Evolutionary conservation across 805 yeast genomes (phyloP).

Genomic region (Saccharomyces mikatae): DNA sequence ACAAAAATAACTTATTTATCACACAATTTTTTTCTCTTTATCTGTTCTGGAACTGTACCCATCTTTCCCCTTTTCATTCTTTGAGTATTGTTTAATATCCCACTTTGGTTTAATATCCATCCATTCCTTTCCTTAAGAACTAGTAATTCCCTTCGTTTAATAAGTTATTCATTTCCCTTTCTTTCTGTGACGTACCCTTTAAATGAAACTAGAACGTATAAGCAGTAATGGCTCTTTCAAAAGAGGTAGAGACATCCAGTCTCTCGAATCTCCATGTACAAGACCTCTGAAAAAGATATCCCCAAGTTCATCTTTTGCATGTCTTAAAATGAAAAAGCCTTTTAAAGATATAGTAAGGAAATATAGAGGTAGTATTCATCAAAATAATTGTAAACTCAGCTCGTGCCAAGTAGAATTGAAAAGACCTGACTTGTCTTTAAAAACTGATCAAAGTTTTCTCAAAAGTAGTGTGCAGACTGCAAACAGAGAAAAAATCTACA

Average conservation of each 20-base stretch:
- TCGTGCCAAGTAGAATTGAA: not conserved
- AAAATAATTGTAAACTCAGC: not conserved
- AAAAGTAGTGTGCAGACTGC: not conserved
- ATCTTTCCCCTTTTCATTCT: not conserved
- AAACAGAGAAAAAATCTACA: not conserved
- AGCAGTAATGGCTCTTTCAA: conserved; percentile 10
- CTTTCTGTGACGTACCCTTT: not conserved
- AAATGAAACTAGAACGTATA: conserved; percentile 7
- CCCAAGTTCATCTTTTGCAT: conserved; percentile 1
- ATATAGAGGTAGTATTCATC: not conserved
- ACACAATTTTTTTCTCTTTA: not conserved
- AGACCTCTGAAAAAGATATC: conserved; percentile 9
- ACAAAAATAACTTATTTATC: not conserved
- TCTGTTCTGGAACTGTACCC: not conserved
- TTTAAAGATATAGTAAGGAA: conserved; percentile 6
- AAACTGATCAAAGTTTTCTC: not conserved
- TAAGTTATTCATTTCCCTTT: not conserved
- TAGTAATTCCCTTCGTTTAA: not conserved
- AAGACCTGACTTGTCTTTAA: not conserved
- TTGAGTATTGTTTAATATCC: not conserved
- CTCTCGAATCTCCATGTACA: conserved; percentile 3
- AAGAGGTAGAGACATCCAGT: conserved; percentile 12
- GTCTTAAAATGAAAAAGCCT: not conserved
- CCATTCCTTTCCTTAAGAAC: not conserved
- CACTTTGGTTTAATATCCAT: conserved; percentile 1